Evolutionary conservation across 352 stramenopile genomes (phyloP), one percentile per base, ranked within the genome.

Genomic region (Elongisporangium anandrum): DNA sequence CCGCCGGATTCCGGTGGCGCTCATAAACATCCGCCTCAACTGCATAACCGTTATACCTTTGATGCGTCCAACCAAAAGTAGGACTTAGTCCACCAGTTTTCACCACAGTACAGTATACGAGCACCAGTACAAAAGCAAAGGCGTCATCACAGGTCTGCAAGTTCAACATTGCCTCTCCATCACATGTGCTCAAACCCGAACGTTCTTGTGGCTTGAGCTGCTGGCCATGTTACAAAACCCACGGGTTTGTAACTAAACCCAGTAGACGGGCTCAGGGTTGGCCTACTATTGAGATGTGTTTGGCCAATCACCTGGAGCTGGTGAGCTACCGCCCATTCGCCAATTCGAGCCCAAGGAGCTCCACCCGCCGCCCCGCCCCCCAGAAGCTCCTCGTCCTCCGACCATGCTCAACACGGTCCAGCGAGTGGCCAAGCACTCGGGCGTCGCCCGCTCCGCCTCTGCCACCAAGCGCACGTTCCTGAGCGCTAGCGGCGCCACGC

Each of bases 401-500:
- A 63, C 10, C n/a, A 76, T 79, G 65, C 64, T 79, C 49, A 61
- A 66, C 52, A 66, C 63, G 60, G 60, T 74, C 50, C 9, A 45
- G 34, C 34, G 34, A 45, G 34, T 45, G 34, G 66, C 52, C 58
- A 74, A 77, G 63, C 65, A 69, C 47, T 66, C 67, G 26, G 51
- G 49, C 49, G 45, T 22, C 22, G 34, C 41, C 22, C 50, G 49
- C 57, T 45, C 34, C 34, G 34, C 34, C 34, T 45, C 34, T 12
- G 34, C 34, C 34, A 17, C 34, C 34, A 45, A 45, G 34, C 45
- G 56, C 9, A 51, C 39, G 48, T 54, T 53, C 49, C 23, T 54
- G 19, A 29, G 45, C 38, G 19, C 54, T 2, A 24, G 34, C 20
- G 61, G 67, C 45, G 68, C 68, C 50, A 53, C 64, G 24, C 59